phyloP scores from a whole-genome alignment of 805 yeast genomes.

The Suhomyces pyralidae region DNA sequence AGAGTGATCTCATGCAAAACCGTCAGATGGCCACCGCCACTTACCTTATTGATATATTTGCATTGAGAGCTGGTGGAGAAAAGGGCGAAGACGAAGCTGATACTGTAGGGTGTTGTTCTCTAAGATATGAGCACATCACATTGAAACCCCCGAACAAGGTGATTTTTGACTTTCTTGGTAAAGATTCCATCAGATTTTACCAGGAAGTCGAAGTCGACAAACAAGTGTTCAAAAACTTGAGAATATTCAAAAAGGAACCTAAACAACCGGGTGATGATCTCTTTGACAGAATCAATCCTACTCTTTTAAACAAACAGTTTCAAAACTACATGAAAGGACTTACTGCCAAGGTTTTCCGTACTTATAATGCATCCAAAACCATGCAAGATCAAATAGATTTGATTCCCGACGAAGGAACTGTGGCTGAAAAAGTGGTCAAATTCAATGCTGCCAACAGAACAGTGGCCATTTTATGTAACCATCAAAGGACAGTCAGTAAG shows the following conservation, averaged over 20 bases:
- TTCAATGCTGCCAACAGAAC: constrained; percentile 95
- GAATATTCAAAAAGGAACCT: constrained; percentile 84
- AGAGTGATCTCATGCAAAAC: constrained; percentile 73
- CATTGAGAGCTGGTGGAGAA: constrained; percentile 97
- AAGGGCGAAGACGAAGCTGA: constrained; percentile 97
- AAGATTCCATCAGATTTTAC: constrained; percentile 86
- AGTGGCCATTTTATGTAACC: constrained; percentile 95
- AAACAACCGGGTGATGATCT: constrained; percentile 89
- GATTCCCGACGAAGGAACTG: constrained; percentile 82
- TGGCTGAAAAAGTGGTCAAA: constrained; percentile 79
- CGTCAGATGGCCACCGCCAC: constrained; percentile 94
- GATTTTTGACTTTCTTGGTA: constrained; percentile 90
- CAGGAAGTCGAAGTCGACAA: constrained; percentile 89
- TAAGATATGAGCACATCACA: constrained; percentile 85
- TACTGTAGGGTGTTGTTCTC: constrained; percentile 96
- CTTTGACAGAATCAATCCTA: constrained; percentile 86
- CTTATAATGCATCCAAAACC: constrained; percentile 92
- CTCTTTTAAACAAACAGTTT: constrained; percentile 76
- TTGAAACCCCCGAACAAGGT: constrained; percentile 83
- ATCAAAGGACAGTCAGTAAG: constrained; percentile 89
- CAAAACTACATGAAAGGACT: constrained; percentile 89
- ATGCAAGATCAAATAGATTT: constrained; percentile 92
- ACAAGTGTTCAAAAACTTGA: constrained; percentile 88
- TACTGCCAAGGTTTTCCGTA: constrained; percentile 96
- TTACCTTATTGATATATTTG: constrained; percentile 86